phyloP scores from a whole-genome alignment of 1,284 basidiomycete genomes.

The Wallemia mellicola region DNA sequence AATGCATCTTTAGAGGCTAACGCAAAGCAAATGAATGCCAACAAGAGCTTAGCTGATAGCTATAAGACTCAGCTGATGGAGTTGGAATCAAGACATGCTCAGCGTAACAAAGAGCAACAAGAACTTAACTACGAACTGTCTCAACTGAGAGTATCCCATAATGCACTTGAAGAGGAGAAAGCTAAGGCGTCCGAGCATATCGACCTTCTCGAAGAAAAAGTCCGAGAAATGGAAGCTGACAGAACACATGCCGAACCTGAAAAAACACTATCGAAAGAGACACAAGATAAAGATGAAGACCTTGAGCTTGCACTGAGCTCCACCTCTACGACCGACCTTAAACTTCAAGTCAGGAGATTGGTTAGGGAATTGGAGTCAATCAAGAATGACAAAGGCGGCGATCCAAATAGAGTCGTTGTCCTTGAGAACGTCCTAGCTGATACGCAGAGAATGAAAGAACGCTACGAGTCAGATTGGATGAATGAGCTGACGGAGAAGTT shows the following conservation, averaged over 20 bases:
- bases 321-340: slow-evolving; percentile 19
- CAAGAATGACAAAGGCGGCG: slow-evolving; percentile 39
- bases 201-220: slow-evolving; percentile 67
- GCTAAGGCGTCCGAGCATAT: slow-evolving; percentile 53
- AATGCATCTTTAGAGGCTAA: slow-evolving; percentile 54
- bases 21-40: slow-evolving; percentile 27
- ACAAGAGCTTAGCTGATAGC: slow-evolving; percentile 68
- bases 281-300: slow-evolving; percentile 6
- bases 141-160: slow-evolving; percentile 34
- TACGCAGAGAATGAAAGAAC: slow-evolving; percentile 55
- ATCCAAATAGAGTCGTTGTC: slow-evolving; percentile 36
- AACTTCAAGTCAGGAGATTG: slow-evolving; percentile 53
- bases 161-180: slow-evolving; percentile 29
- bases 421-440: slow-evolving; percentile 73
- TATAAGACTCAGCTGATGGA: slow-evolving; percentile 66
- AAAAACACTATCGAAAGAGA: slow-evolving; percentile 8
- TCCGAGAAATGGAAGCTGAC: slow-evolving; percentile 50
- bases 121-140: slow-evolving; percentile 44
- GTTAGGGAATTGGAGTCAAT: slow-evolving; percentile 47
- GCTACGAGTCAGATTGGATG: slow-evolving; percentile 70
- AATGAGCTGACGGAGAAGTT: slow-evolving; percentile 55
- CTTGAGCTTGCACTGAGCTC: slow-evolving; percentile 16
- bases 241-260: slow-evolving; percentile 18
- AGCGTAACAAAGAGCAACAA: slow-evolving; percentile 37
- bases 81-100: slow-evolving; percentile 37